Evolutionary conservation across 495 filamentous ascomycete species (phyloP), one percentile per base, ranked within the genome.

Genomic region (Talaromyces borbonicus): DNA sequence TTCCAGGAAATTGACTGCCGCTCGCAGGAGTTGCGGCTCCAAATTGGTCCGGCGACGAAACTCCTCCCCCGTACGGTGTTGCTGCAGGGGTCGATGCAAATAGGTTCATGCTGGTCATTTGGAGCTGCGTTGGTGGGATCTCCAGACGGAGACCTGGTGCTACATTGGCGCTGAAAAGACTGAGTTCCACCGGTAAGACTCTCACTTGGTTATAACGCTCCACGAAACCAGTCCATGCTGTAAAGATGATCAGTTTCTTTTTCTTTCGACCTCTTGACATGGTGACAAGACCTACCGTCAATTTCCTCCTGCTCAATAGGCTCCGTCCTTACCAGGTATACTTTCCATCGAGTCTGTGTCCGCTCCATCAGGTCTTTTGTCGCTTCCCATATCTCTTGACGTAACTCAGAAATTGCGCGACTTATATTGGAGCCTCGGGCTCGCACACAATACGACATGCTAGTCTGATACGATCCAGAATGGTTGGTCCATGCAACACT

Each of bases 401-500:
- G 73, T 12, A 89, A 71, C 18, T 90, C 81, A 6, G 61, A 58
- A 24, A 94, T 68, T 0, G 61, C 49, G 42, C 79, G 74, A 12
- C 73, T 61, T 1, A 75, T 61, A 6, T 67, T 65, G 38, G 72
- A 73, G 22, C 76, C 74, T 50, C 81, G 77, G 52, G 78, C 76
- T 16, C 79, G 80, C 3, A 93, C 67, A 53, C 84, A 84, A 60
- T 93, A 93, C 1, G 86, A 85, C 23, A 85, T 81, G 4, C 72
- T 84, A 51, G 77, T 80, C 58, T 94, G 87, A 47, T 85, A 74
- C 31, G 68, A 76, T 0, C 92, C 93, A 19, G 69, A 75, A 53
- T 79, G 88, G 61, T 97, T 89, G 1, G 84, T 86, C 93, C 93
- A 99, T n/a, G 85, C 84, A 4, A 80, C 88, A 1, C 83, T 83